Base-by-base conservation (phyloP, 2,329 filamentous ascomycete species). In the Chrysoporthe deuterocubensis region DNA sequence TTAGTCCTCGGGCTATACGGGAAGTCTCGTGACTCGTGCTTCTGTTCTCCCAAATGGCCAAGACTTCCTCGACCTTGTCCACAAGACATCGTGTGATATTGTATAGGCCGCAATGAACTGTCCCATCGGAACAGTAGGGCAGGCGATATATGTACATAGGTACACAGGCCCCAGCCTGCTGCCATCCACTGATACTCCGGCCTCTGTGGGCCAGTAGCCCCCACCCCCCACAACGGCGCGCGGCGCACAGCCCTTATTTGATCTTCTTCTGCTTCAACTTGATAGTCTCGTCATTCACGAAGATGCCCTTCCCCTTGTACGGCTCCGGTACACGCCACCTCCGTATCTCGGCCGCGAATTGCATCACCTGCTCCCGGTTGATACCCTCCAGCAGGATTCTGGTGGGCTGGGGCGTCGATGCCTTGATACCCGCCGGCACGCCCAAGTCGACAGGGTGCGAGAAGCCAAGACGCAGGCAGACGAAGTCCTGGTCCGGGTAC, bases 241-340 rank as follows among this genome's bases (percentile, higher is more conserved):
- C n/a, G 3, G 26, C 46, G 26, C 48, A 52, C 77, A 14, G 37
- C 58, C 11, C 43, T 83, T 89, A 96, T 85, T 94, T 95, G 80
- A 95, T 93, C 87, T 95, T 96, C 91, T 97, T 99, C 76, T 93
- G 91, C 90, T 99, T 99, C 81, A 99, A 80, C 86, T 92, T 97
- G 82, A 99, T 97, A 42, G 94, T 97, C 86, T 99, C 94, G 71
- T 94, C 93, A 76, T 98, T 96, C 75, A 99, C 90, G 78, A 98
- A 99, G 74, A 99, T 97, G 74, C 96, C 96, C 89, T 99, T 98
- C 73, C 96, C 96, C 88, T 99, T 99, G 82, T 99, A 99, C 72
- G 96, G 96, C 82, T 99, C 96, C 42, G 96, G 96, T 72, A 87
- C 87, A 77, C 96, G 90, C 95, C 95, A 98, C 80, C 84, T 87